A percentile compares a stretch with the other conserved stretches of the same genome.
Evolutionary conservation across 441 rosid genomes (phyloP).

Genomic region (Mallotus japonicus): DNA sequence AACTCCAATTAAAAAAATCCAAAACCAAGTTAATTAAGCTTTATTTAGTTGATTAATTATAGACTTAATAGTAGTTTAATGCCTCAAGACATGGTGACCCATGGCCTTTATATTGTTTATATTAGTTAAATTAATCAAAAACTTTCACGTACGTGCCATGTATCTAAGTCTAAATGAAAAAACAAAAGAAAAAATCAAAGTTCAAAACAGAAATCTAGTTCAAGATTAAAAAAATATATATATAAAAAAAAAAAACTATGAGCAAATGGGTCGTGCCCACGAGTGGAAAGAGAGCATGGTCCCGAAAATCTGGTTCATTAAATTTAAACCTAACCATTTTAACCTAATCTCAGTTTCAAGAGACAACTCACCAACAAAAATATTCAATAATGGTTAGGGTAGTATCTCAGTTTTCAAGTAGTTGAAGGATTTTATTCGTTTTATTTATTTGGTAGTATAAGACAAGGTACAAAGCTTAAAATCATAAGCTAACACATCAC

Average conservation of each 20-base stretch:
- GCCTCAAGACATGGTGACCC: not conserved
- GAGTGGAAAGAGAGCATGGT: slow-evolving; percentile 33
- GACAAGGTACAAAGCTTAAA: slow-evolving; percentile 13
- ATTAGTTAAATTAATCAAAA: too few species aligned
- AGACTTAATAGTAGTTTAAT: not conserved
- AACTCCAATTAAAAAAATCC: slow-evolving; percentile 3
- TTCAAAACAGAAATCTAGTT: not conserved
- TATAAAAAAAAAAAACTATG: not conserved
- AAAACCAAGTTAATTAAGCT: not conserved
- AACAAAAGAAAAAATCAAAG: not conserved
- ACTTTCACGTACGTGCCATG: too few species aligned
- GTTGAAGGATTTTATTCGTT: not conserved
- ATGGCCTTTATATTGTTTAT: too few species aligned
- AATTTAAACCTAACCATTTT: not conserved
- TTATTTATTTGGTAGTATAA: not conserved
- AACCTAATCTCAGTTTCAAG: slow-evolving; percentile 23
- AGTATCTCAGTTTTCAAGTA: slow-evolving; percentile 3
- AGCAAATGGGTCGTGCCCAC: slow-evolving; percentile 36
- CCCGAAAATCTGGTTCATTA: slow-evolving; percentile 32
- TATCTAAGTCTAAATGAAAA: not conserved
- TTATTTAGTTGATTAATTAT: not conserved
- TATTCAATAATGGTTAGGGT: too few species aligned
- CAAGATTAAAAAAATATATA: not conserved
- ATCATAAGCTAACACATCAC: slow-evolving; percentile 8
- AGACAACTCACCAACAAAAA: not conserved